phyloP scores from a whole-genome alignment of 2,329 filamentous ascomycete species.

The Aureobasidium sp. region DNA sequence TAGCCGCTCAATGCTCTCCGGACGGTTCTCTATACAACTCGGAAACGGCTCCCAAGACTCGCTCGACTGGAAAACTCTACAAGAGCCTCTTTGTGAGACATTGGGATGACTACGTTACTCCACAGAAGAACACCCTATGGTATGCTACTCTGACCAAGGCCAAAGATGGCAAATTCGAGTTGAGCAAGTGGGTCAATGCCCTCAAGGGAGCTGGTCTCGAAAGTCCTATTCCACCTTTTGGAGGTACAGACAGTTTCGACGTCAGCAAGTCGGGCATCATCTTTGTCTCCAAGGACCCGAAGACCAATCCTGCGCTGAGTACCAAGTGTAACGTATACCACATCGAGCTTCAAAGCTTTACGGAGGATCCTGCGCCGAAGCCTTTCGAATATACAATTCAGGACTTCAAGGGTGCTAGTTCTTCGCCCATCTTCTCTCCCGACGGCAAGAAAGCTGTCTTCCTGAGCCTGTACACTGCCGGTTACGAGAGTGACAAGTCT shows the following conservation, averaged over 20 bases:
- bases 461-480: constrained; percentile 64
- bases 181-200: constrained; percentile 52
- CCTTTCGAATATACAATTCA: constrained; percentile 50
- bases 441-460: constrained; percentile 66
- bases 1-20: constrained; percentile 55
- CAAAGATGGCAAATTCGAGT: constrained; percentile 26
- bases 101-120: constrained; percentile 52
- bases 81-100: constrained; percentile 45
- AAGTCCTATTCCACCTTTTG: constrained; percentile 68
- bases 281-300: constrained; percentile 68
- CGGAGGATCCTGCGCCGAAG: constrained; percentile 40
- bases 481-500: constrained; percentile 76
- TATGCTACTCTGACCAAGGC: constrained; percentile 50
- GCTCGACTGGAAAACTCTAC: constrained; percentile 41
- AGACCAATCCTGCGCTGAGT: constrained; percentile 60
- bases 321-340: constrained; percentile 80
- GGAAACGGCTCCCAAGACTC: constrained; percentile 38
- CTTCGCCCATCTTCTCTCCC: constrained; percentile 63
- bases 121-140: constrained; percentile 64
- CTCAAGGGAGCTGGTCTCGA: constrained; percentile 52
- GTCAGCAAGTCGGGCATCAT: constrained; percentile 56
- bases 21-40: constrained; percentile 55
- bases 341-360: constrained; percentile 55
- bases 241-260: constrained; percentile 73
- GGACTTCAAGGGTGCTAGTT: constrained; percentile 55